Evolutionary conservation across 179 eudicot species (phyloP).

Genomic region (Carnegiea gigantea): DNA sequence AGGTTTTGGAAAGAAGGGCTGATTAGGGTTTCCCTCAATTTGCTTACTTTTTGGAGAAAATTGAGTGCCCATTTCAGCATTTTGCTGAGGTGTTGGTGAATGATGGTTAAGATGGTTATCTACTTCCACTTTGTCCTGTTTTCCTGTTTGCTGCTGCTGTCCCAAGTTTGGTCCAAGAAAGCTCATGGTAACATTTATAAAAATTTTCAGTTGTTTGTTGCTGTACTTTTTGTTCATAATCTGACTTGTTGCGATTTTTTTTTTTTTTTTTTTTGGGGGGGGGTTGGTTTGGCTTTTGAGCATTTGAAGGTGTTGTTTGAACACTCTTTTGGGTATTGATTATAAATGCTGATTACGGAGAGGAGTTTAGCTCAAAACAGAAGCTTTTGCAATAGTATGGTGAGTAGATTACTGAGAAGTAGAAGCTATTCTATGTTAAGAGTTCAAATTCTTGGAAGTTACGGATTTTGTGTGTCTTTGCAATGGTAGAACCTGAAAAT

Average conservation of each 20-base stretch:
- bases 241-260: neutral
- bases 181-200: constrained; percentile 23
- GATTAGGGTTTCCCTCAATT: constrained; percentile 6
- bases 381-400: neutral
- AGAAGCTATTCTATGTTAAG: neutral
- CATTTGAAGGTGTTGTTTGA: neutral
- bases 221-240: neutral
- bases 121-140: constrained; percentile 16
- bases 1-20: neutral
- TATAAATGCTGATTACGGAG: neutral
- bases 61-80: constrained; percentile 15
- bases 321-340: neutral
- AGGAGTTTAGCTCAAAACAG: neutral
- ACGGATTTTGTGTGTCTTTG: neutral
- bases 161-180: constrained; percentile 30
- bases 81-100: neutral
- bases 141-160: constrained; percentile 8
- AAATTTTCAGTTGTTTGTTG: neutral
- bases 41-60: neutral
- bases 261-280: neutral
- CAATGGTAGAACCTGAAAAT: neutral
- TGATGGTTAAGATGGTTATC: constrained; percentile 13
- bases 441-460: neutral
- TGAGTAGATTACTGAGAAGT: neutral
- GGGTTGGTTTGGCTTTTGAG: neutral